These are phyloP conservation scores for Effrenium voratum DNA, from an alignment of 73 alveolate species.

Conservation along the genomic window DNA sequence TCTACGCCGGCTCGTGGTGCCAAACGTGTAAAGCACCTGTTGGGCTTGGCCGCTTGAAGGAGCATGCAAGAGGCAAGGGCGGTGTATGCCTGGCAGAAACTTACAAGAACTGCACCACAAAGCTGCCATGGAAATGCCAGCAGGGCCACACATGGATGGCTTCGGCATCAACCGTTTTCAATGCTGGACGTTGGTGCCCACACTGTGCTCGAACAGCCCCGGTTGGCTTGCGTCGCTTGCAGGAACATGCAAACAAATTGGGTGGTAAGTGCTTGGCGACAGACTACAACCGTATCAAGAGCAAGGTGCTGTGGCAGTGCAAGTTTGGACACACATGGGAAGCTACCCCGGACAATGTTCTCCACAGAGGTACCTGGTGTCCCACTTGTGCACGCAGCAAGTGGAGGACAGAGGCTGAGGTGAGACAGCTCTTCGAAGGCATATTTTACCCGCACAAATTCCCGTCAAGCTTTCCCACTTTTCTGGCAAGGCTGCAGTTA, in stretches of 20 bases:
- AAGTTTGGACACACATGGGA: neutral
- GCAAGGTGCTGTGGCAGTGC: conserved; percentile 9
- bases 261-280: neutral
- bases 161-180: neutral
- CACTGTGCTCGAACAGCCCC: neutral
- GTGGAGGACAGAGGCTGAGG: neutral
- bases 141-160: conserved; percentile 14
- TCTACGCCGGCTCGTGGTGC: conserved; percentile 14
- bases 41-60: neutral
- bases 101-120: neutral
- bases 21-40: no score
- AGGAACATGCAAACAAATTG: neutral
- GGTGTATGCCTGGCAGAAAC: neutral
- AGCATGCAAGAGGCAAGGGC: neutral
- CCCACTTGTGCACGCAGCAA: neutral
- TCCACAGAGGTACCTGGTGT: conserved; percentile 1
- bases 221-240: neutral
- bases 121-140: neutral
- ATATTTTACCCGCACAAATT: neutral
- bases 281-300: no score
- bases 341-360: neutral
- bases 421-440: neutral
- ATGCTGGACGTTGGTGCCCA: neutral
- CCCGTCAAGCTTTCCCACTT: neutral
- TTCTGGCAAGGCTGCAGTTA: neutral